Evolutionary conservation across 2,329 filamentous ascomycete species (phyloP).

Genomic region (Phyllosticta citrichinensis): DNA sequence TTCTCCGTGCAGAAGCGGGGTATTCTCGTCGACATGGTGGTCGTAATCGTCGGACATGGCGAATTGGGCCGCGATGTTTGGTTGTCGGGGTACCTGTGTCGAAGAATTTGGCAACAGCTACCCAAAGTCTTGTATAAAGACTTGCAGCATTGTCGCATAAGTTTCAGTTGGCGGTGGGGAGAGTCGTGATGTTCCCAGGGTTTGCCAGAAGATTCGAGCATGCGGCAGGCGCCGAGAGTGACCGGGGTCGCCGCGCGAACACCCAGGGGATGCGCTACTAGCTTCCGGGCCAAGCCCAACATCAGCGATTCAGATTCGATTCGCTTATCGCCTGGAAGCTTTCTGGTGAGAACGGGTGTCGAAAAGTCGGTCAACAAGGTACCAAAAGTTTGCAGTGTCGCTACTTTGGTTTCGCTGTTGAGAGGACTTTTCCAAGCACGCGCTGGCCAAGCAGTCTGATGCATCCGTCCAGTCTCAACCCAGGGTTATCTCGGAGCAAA

Average conservation of each 20-base stretch:
- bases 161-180: not conserved
- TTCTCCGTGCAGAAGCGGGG: not conserved
- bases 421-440: not conserved
- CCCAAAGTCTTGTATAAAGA: not conserved
- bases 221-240: not conserved
- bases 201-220: conserved; percentile 9
- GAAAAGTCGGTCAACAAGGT: not conserved
- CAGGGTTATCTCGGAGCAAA: not conserved
- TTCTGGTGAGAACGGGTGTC: not conserved
- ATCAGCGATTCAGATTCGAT: not conserved
- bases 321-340: not conserved
- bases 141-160: not conserved
- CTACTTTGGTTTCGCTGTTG: not conserved
- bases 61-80: not conserved
- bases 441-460: not conserved
- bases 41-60: not conserved
- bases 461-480: not conserved
- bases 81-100: not conserved
- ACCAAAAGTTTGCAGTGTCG: not conserved
- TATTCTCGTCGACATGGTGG: conserved; percentile 2
- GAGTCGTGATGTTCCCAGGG: not conserved
- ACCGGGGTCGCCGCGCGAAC: not conserved
- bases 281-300: not conserved
- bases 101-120: not conserved
- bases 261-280: not conserved